phyloP scores from a whole-genome alignment of 768 basidiomycete species.

The Hygrocybe coccinea region DNA sequence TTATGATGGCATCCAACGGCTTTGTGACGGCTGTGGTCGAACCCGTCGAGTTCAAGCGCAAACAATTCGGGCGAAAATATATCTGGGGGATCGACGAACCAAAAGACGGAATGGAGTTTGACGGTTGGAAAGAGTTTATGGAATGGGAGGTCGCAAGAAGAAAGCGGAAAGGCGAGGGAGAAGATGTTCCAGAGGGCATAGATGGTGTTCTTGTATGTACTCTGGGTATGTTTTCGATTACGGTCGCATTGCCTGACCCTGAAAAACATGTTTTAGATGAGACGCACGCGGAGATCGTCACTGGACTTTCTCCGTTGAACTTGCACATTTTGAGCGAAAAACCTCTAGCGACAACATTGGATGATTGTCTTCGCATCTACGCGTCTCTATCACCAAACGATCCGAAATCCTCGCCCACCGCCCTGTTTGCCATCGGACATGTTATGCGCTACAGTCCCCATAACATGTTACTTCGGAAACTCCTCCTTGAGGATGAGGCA shows the following conservation, averaged over 20 bases:
- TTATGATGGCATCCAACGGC: constrained; percentile 4
- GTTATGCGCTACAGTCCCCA: neutral
- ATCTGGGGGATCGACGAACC: constrained; percentile 3
- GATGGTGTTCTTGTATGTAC: constrained; percentile 1
- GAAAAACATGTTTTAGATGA: neutral
- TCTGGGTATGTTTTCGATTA: no score
- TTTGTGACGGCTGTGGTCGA: neutral
- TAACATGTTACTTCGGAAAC: neutral
- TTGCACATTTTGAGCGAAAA: constrained; percentile 2
- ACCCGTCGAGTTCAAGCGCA: constrained; percentile 4
- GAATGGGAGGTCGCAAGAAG: neutral
- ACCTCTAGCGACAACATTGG: neutral
- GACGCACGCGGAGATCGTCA: neutral
- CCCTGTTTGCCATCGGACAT: constrained; percentile 1
- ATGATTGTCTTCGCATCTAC: constrained; percentile 3
- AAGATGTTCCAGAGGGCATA: neutral
- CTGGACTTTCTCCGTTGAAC: neutral
- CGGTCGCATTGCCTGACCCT: no score
- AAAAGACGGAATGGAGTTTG: constrained; percentile 2
- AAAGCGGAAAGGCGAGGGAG: neutral
- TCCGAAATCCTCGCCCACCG: neutral
- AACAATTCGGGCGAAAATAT: neutral
- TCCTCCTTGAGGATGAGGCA: neutral
- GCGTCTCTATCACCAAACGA: neutral
- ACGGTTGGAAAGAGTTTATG: neutral